Evolutionary conservation across 768 basidiomycete genomes (phyloP).

Genomic region (Rhodotorula babjevae): DNA sequence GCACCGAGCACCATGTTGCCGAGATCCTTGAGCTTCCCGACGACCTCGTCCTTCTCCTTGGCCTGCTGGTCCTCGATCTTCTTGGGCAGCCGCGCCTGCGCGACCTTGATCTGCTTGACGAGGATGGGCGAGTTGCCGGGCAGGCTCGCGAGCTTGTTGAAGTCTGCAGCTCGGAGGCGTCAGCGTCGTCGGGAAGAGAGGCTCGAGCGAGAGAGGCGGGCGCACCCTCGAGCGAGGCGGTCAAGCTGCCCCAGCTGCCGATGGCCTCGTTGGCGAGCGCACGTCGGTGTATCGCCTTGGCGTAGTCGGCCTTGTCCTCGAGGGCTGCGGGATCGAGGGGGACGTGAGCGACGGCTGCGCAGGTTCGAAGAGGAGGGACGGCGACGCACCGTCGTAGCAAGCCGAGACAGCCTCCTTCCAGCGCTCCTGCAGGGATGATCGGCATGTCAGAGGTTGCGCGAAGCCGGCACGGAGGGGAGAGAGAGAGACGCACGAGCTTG

Average conservation of each 20-base stretch:
- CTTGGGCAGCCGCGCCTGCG: conserved; percentile 59
- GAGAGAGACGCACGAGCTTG: conserved; percentile 31
- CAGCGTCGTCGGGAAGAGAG: too few species aligned
- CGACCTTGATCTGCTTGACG: conserved; percentile 52
- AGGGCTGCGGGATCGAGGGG: conserved; percentile 57
- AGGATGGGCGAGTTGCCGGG: conserved; percentile 59
- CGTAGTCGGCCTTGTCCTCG: conserved; percentile 74
- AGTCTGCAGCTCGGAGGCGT: conserved; percentile 57
- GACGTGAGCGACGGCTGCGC: conserved; percentile 6
- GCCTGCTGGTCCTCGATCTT: conserved; percentile 73
- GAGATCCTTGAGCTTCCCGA: conserved; percentile 83
- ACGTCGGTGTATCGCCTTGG: conserved; percentile 84
- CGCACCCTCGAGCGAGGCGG: conserved; percentile 76
- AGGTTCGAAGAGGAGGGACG: not conserved
- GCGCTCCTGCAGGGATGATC: conserved; percentile 17
- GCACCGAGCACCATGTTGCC: conserved; percentile 83
- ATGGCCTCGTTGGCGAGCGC: conserved; percentile 77
- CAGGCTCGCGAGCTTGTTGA: conserved; percentile 63
- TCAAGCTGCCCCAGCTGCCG: conserved; percentile 74
- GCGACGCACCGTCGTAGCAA: conserved; percentile 63
- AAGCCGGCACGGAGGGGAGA: not conserved
- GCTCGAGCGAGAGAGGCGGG: not conserved
- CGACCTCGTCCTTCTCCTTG: conserved; percentile 82
- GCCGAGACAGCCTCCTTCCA: conserved; percentile 68
- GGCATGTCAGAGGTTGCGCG: not conserved